Percentiles rank a stretch among this genome's conserved stretches.
Evolutionary conservation across 768 basidiomycete species (phyloP).

Genomic region (Hemileccinum impolitum): DNA sequence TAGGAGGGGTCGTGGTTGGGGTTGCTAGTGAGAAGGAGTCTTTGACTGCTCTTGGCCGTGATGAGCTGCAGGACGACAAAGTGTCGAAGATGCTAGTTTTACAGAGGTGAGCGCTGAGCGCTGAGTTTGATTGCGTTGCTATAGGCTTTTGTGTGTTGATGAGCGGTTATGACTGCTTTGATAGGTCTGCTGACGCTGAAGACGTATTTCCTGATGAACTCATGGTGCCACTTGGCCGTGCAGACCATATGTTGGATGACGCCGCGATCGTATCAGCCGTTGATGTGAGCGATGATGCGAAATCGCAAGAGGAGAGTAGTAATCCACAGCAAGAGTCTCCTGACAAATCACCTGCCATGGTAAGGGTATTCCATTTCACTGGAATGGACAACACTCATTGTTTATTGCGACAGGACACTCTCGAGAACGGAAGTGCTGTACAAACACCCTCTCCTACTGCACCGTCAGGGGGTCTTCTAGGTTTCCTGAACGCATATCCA

Average conservation of each 20-base stretch:
- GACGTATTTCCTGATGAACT: conserved; percentile 61
- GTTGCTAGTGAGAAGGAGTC: conserved; percentile 77
- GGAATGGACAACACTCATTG: neutral
- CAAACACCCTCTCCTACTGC: conserved; percentile 20
- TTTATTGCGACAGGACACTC: conserved; percentile 17
- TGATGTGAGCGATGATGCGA: conserved; percentile 15
- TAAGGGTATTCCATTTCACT: conserved; percentile 10
- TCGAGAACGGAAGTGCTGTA: conserved; percentile 23
- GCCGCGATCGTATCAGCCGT: conserved; percentile 10
- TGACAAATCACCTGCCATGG: conserved; percentile 19
- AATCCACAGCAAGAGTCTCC: conserved; percentile 15
- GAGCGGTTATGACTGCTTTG: neutral
- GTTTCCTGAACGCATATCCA: conserved; percentile 60
- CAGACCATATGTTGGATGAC: conserved; percentile 55
- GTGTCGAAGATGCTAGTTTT: conserved; percentile 63
- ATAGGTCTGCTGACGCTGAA: conserved; percentile 52
- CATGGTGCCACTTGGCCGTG: conserved; percentile 55
- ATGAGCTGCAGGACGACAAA: conserved; percentile 73
- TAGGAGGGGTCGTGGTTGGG: conserved; percentile 37
- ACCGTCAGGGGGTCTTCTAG: conserved; percentile 45
- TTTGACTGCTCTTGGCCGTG: conserved; percentile 64
- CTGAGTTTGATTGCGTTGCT: neutral
- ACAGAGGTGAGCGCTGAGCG: conserved; percentile 47
- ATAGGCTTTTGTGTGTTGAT: conserved; percentile 2
- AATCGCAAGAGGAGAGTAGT: conserved; percentile 14